Evolutionary conservation across 148 eudicot species (phyloP).

Genomic region (Rhododendron kiyosumense): DNA sequence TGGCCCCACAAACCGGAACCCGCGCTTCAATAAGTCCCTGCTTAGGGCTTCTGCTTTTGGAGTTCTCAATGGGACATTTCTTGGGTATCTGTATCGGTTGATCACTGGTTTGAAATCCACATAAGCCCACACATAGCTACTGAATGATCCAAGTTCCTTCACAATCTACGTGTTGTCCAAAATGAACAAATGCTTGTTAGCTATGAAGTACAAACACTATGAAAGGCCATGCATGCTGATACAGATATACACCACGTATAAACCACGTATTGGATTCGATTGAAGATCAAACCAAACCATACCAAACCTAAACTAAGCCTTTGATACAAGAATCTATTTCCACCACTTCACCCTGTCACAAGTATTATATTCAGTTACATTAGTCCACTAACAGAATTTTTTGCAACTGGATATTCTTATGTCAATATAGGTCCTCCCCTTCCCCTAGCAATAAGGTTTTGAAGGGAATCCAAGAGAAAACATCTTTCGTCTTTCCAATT

Average conservation of each 20-base stretch:
- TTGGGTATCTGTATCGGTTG: constrained; percentile 73
- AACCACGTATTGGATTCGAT: not conserved
- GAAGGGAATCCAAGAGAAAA: not conserved
- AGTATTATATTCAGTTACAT: not conserved
- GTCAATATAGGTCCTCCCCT: not conserved
- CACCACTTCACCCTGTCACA: not conserved
- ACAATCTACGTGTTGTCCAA: constrained; percentile 40
- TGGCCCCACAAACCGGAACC: constrained; percentile 90
- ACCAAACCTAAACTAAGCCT: not conserved
- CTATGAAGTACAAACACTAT: not conserved
- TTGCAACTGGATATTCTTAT: not conserved
- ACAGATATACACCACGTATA: not conserved
- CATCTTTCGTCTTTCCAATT: not conserved
- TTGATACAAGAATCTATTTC: not conserved
- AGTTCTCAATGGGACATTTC: constrained; percentile 86
- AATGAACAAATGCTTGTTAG: not conserved
- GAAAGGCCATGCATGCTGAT: not conserved
- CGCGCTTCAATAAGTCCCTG: constrained; percentile 67
- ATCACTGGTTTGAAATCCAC: constrained; percentile 77
- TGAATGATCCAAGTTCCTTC: constrained; percentile 82
- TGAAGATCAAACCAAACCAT: not conserved
- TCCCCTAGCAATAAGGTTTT: not conserved
- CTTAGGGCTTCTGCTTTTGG: constrained; percentile 87
- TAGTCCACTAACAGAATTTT: not conserved
- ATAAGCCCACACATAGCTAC: constrained; percentile 81